Conservation (phyloP, 1,284 basidiomycete species). For the Boletellus deceptivus region DNA sequence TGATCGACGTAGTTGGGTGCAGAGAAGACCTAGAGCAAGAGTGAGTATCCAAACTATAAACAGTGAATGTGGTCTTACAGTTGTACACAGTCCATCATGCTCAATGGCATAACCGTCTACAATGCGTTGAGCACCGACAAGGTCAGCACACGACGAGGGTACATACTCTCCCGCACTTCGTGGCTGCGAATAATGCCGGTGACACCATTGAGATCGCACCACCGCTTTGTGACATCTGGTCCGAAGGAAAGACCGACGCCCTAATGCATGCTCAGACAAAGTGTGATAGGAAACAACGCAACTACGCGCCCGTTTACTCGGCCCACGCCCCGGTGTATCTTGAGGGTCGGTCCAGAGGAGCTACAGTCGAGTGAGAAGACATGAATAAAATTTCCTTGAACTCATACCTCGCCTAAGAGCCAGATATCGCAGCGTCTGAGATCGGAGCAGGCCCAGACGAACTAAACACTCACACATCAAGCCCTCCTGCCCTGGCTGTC, state of each 20-base stretch:
- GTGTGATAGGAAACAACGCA: slow-evolving; percentile 1
- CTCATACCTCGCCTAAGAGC: slow-evolving; percentile 53
- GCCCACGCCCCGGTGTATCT: slow-evolving; percentile 85
- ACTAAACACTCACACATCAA: slow-evolving; percentile 75
- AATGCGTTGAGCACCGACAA: slow-evolving; percentile 5
- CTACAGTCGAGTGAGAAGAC: slow-evolving; percentile 32
- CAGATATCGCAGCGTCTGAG: slow-evolving; percentile 7
- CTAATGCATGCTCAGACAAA: slow-evolving; percentile 37
- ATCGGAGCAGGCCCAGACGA: slow-evolving; percentile 2
- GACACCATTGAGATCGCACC: slow-evolving; percentile 87
- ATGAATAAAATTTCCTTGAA: not conserved
- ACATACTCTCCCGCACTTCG: slow-evolving; percentile 89
- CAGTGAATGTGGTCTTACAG: slow-evolving; percentile 45
- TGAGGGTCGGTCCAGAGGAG: slow-evolving; percentile 96
- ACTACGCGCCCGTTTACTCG: slow-evolving; percentile 82
- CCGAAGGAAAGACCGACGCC: slow-evolving; percentile 97
- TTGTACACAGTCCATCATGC: slow-evolving; percentile 87
- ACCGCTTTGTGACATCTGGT: slow-evolving; percentile 85
- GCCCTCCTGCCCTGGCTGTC: slow-evolving; percentile 93
- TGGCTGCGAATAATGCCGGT: slow-evolving; percentile 93
- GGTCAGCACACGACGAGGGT: not conserved
- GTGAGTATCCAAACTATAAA: slow-evolving; percentile 6
- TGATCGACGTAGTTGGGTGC: slow-evolving; percentile 87
- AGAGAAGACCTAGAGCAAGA: slow-evolving; percentile 61
- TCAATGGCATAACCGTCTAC: slow-evolving; percentile 86